Evolutionary conservation across 2,329 filamentous ascomycete genomes (phyloP).

Genomic region (Camillea tinctor): DNA sequence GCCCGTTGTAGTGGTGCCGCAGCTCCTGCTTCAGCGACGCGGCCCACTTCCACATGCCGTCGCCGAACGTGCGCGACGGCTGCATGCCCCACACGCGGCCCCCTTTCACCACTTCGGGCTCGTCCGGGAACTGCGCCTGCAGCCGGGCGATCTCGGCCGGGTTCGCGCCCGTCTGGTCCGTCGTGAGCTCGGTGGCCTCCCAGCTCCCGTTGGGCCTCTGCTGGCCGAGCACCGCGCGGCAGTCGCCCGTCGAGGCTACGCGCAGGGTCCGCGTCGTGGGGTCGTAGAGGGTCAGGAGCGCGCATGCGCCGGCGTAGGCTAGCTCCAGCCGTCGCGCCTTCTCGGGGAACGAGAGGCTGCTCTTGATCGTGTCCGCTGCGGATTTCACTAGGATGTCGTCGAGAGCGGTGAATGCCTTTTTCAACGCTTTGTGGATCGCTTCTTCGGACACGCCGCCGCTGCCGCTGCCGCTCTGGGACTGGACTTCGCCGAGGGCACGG

Average conservation of each 20-base stretch:
- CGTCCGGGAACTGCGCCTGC: slow-evolving; percentile 58
- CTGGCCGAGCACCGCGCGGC: slow-evolving; percentile 60
- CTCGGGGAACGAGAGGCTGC: slow-evolving; percentile 29
- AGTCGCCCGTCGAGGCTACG: slow-evolving; percentile 68
- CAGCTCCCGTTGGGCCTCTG: slow-evolving; percentile 47
- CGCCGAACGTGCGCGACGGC: slow-evolving; percentile 67
- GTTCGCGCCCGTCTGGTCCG: slow-evolving; percentile 67
- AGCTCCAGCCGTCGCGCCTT: slow-evolving; percentile 30
- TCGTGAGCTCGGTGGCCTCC: slow-evolving; percentile 53
- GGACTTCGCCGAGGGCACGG: slow-evolving; percentile 21
- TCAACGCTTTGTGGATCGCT: slow-evolving; percentile 36
- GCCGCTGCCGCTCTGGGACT: slow-evolving; percentile 9
- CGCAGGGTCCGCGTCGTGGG: slow-evolving; percentile 50
- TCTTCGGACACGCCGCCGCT: slow-evolving; percentile 16
- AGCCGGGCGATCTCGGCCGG: slow-evolving; percentile 55
- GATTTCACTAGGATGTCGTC: slow-evolving; percentile 35
- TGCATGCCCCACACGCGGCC: slow-evolving; percentile 62
- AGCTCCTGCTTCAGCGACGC: slow-evolving; percentile 45
- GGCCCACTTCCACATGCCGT: slow-evolving; percentile 67
- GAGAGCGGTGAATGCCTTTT: slow-evolving; percentile 37
- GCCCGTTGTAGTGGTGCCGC: slow-evolving; percentile 48
- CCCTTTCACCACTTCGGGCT: slow-evolving; percentile 54
- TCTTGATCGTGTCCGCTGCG: slow-evolving; percentile 28
- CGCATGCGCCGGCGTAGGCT: slow-evolving; percentile 32
- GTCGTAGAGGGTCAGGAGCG: slow-evolving; percentile 58